Evolutionary conservation across 1,139 yeast species (phyloP).

Genomic region (Yarrowia galli): DNA sequence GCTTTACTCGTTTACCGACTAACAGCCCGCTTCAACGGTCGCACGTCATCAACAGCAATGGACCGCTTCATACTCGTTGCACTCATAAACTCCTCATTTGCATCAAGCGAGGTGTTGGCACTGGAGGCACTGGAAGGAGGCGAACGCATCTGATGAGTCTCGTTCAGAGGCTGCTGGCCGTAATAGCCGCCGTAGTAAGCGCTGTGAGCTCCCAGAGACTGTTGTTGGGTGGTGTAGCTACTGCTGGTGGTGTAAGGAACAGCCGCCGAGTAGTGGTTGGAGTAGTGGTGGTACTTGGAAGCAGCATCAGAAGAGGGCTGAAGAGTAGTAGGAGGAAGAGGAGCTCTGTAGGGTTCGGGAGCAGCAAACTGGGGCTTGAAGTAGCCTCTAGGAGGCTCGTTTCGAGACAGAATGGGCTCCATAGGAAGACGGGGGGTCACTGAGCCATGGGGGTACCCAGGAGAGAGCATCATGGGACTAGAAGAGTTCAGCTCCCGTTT

Average conservation of each 20-base stretch:
- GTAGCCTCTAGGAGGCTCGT: background rate
- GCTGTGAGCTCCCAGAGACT: too few relatives aligned
- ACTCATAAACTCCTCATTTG: background rate
- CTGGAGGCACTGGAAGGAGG: slow-evolving; percentile 12
- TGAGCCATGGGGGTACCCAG: background rate
- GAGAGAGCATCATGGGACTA: background rate
- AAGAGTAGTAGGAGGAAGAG: background rate
- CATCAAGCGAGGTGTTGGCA: background rate
- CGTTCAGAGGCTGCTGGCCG: background rate
- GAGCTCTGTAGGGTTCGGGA: slow-evolving; percentile 1
- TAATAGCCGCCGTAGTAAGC: background rate
- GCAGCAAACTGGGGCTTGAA: background rate
- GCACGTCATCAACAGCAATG: background rate
- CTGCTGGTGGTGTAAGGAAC: background rate
- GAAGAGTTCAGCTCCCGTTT: background rate
- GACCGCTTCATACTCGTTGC: background rate
- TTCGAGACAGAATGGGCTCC: background rate
- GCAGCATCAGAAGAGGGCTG: background rate
- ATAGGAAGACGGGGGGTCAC: background rate
- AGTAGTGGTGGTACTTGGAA: slow-evolving; percentile 2
- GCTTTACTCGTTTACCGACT: background rate
- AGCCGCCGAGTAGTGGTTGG: too few relatives aligned
- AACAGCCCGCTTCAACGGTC: background rate
- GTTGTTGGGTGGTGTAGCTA: background rate
- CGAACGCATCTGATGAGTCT: slow-evolving; percentile 7